Percentiles rank a stretch among this genome's conserved stretches.
These are phyloP conservation scores for Juglanconis oblonga DNA, from an alignment of 2,329 filamentous ascomycete genomes.

Conservation along the genomic window DNA sequence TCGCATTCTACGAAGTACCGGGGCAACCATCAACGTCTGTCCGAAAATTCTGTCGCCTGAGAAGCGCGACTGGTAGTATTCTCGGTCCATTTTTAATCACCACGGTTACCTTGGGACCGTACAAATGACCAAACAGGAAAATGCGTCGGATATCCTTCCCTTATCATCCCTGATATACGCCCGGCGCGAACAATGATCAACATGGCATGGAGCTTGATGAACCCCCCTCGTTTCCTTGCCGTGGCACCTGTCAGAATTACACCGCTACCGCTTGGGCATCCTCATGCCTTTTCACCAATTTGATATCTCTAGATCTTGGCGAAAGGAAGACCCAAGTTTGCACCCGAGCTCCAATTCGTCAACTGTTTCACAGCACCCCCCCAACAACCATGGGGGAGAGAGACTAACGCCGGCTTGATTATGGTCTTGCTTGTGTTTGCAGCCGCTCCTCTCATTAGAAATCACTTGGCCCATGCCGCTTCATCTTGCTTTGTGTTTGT, in stretches of 20 bases:
- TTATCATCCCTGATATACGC: not conserved
- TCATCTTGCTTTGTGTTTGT: conserved; percentile 19
- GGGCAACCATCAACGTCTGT: not conserved
- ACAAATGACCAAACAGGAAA: not conserved
- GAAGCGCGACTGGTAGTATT: not conserved
- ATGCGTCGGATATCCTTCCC: not conserved
- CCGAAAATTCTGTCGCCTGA: not conserved
- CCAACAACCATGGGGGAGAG: conserved; percentile 9
- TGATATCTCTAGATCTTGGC: not conserved
- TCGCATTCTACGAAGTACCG: not conserved
- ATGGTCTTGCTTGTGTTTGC: conserved; percentile 12
- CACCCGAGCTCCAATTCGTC: conserved; percentile 5
- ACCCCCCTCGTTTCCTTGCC: not conserved
- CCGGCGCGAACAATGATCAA: not conserved
- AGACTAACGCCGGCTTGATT: conserved; percentile 9
- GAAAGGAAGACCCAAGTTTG: conserved; percentile 11
- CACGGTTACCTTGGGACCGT: not conserved
- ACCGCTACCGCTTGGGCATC: not conserved
- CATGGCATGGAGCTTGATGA: not conserved
- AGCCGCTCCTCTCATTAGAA: conserved; percentile 11
- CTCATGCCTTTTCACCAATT: not conserved
- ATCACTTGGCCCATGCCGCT: conserved; percentile 7
- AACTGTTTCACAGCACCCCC: conserved; percentile 16
- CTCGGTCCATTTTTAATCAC: not conserved
- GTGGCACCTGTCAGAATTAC: not conserved